These are phyloP conservation scores for Hypoxylon sp. DNA, from an alignment of 2,329 filamentous ascomycete species.

Conservation along the genomic window DNA sequence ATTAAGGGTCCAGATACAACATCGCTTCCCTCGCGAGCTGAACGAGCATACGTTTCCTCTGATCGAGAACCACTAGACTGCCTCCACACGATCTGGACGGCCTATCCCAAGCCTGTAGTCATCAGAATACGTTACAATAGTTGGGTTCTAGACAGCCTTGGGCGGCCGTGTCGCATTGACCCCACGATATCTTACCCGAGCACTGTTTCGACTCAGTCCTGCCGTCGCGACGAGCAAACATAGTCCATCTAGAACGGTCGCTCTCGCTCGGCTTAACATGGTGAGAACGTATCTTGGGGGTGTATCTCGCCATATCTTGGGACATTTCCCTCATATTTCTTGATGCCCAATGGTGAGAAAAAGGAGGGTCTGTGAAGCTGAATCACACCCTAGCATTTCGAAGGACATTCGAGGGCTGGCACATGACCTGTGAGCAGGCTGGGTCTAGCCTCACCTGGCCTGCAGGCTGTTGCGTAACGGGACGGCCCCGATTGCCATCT, in stretches of 20 bases:
- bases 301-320: slow-evolving; percentile 16
- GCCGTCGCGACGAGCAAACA: slow-evolving; percentile 7
- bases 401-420: slow-evolving; percentile 17
- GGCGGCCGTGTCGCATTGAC: slow-evolving; percentile 16
- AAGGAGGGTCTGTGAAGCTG: slow-evolving; percentile 22
- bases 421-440: slow-evolving; percentile 16
- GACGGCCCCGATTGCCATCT: slow-evolving; percentile 4
- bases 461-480: slow-evolving; percentile 19
- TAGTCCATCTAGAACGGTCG: slow-evolving; percentile 13
- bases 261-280: slow-evolving; percentile 14
- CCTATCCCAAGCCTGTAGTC: neutral
- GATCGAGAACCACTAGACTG: slow-evolving; percentile 8
- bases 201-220: slow-evolving; percentile 19
- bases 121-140: slow-evolving; percentile 8
- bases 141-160: slow-evolving; percentile 25
- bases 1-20: slow-evolving; percentile 20
- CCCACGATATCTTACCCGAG: slow-evolving; percentile 11
- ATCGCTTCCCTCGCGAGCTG: slow-evolving; percentile 14
- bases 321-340: slow-evolving; percentile 21
- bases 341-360: slow-evolving; percentile 33
- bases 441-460: neutral
- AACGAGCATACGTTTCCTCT: slow-evolving; percentile 6
- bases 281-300: neutral
- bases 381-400: slow-evolving; percentile 17
- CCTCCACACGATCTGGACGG: slow-evolving; percentile 7